Evolutionary conservation across 2,329 filamentous ascomycete genomes (phyloP), one percentile per base, ranked within the genome.

Genomic region (Botrytis tulipae): DNA sequence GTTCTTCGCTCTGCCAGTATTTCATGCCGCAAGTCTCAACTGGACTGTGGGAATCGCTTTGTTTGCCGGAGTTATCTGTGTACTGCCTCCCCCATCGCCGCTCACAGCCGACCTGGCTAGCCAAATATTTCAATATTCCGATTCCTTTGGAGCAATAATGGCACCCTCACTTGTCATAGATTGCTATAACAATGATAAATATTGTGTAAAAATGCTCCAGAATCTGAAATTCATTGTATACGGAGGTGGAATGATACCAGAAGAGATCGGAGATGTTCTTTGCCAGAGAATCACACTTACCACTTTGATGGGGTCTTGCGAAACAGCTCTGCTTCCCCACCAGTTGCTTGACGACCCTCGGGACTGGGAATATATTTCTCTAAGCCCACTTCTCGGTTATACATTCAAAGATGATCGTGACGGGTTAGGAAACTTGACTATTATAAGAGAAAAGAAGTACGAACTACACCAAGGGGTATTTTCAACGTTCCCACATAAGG

Each of bases 221-320:
- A 63, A 51, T 25, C 59, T 71, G 25, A 48, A 71, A 14, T 63
- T 62, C 18, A 32, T 71, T 16, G 57, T 59, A 37, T 71, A 71
- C 46, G 70, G 48, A 60, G 54, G 57, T 14, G 69, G 69, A 22
- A 48, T 57, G 10, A 22, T 71, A 29, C 69, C 54, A 42, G 69
- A 62, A 37, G 48, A 42, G 48, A 51, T 51, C 48, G 48, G 48
- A 51, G 48, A 51, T n/a, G 48, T 51, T n/a, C 48, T n/a, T 25
- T 71, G 40, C 69, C 54, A 42, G 69, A 46, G 57, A 37, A 42
- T 71, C 25, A 71, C 14, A 63, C 59, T 71, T 6, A 62, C 48
- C 29, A 71, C 69, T 71, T 9, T 63, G 69, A 71, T 71, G 69
- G 69, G 69, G 44, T 63, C 69, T 35, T 44, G 54, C 59, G 69